Base-by-base conservation (phyloP, 176 grass and related monocot genomes). In the Lolium perenne region DNA sequence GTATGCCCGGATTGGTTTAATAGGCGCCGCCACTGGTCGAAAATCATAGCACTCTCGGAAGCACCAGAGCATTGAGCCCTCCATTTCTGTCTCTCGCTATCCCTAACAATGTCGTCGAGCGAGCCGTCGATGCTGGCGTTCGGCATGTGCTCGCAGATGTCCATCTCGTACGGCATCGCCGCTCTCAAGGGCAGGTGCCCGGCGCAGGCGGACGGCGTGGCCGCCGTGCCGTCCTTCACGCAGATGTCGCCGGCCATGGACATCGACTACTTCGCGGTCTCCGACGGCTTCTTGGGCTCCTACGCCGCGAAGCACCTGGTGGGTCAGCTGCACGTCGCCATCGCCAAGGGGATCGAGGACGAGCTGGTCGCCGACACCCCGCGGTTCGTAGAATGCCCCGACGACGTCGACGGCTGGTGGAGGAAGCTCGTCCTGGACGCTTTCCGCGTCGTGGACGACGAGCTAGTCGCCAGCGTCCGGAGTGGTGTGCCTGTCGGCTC, bases 91-190 rank as follows among this genome's bases (percentile, higher is more conserved):
- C 20, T 62, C 59, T 61, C 22, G 41, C 41, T 43, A 43, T 12
- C 22, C 60, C 4, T 9, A 25, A 26, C 60, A 63, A 26, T 63
- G 22, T 56, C 21, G 56, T 21, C 56, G 18, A 58, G 56, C 56
- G 18, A 58, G 56, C 13, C 15, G 40, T 5, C 67, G 17, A 20
- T 62, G 49, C 16, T 32, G 26, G 8, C 8, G 8, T 54, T 14
- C 56, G 67, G 46, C 14, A 8, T 10, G 20, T 25, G 43, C 12
- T 5, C 69, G 32, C 0, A 4, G 32, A 3, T 65, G n/a, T 47
- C 55, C 70, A 26, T 82, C 32, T 68, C 79, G 10, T 68, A 68
- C 60, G 59, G 79, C 47, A 4, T 17, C 32, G 79, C 8, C 20
- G 9, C 47, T 5, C 1, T 21, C 10, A 15, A 38, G 22, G 71